Conservation (phyloP, 2,329 filamentous ascomycete species). For the Saccharata proteae region DNA sequence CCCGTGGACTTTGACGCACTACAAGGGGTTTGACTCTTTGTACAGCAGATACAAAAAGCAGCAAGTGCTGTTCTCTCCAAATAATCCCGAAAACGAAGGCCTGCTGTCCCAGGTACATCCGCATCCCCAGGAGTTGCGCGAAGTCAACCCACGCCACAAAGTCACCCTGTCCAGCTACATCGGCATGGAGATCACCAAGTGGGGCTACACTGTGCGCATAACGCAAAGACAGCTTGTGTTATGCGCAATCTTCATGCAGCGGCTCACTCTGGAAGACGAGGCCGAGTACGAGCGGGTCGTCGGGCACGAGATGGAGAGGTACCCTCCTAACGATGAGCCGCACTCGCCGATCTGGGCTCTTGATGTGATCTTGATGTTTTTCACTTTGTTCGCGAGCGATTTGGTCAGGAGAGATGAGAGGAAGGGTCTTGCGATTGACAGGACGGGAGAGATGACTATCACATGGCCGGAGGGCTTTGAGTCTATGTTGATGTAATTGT, state of each 20-base stretch:
- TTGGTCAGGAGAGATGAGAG: too few relatives aligned
- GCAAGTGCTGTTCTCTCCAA: constrained; percentile 18
- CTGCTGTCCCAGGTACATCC: constrained; percentile 18
- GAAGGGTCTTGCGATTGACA: too few relatives aligned
- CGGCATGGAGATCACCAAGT: constrained; percentile 1
- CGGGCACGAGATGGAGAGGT: neutral
- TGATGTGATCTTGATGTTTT: too few relatives aligned
- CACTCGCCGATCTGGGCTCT: too few relatives aligned
- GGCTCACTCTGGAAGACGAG: constrained; percentile 3
- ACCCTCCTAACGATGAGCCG: too few relatives aligned
- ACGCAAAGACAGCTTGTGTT: constrained; percentile 20
- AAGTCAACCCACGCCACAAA: too few relatives aligned
- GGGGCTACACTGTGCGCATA: constrained; percentile 24
- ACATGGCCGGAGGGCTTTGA: too few relatives aligned
- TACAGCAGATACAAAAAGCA: constrained; percentile 21
- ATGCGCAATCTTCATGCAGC: constrained; percentile 12
- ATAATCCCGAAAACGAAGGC: constrained; percentile 16
- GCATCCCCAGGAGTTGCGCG: constrained; percentile 15
- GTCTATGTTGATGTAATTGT: too few relatives aligned
- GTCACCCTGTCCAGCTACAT: constrained; percentile 4
- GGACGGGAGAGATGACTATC: too few relatives aligned
- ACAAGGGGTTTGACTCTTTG: constrained; percentile 24
- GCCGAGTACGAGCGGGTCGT: constrained; percentile 1
- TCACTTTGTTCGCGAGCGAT: too few relatives aligned
- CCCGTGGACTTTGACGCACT: constrained; percentile 29